phyloP scores from a whole-genome alignment of 2,329 filamentous ascomycete species.

The Diaporthe sp. region DNA sequence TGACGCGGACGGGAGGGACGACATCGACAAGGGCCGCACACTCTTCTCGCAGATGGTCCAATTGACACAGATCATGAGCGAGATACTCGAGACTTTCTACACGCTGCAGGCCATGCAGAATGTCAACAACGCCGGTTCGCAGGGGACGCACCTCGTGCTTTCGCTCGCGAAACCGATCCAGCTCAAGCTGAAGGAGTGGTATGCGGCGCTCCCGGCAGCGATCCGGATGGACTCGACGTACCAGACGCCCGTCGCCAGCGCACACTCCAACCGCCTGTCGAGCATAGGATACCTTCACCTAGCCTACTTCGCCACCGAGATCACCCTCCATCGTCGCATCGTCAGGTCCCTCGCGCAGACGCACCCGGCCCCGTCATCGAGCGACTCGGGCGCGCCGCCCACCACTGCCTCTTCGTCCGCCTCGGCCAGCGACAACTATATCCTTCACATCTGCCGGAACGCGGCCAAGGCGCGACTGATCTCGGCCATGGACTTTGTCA shows the following conservation, averaged over 20 bases:
- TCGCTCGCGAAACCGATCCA: slow-evolving; percentile 85
- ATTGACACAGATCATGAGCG: slow-evolving; percentile 80
- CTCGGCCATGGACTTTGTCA: slow-evolving; percentile 97
- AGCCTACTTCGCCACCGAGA: slow-evolving; percentile 94
- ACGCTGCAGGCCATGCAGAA: slow-evolving; percentile 81
- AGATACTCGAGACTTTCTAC: slow-evolving; percentile 87
- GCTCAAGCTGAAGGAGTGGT: slow-evolving; percentile 86
- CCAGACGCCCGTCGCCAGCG: slow-evolving; percentile 50
- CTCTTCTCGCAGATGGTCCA: slow-evolving; percentile 82
- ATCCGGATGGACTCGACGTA: slow-evolving; percentile 76
- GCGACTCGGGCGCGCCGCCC: slow-evolving; percentile 42
- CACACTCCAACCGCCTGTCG: slow-evolving; percentile 61
- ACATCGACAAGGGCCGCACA: slow-evolving; percentile 76
- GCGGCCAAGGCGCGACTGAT: slow-evolving; percentile 95
- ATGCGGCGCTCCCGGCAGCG: slow-evolving; percentile 72
- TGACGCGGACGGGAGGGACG: slow-evolving; percentile 71
- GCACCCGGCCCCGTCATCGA: slow-evolving; percentile 44
- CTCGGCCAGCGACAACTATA: slow-evolving; percentile 77
- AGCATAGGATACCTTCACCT: slow-evolving; percentile 86
- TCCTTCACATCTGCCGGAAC: slow-evolving; percentile 91
- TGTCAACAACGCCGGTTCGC: slow-evolving; percentile 73
- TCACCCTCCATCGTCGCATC: slow-evolving; percentile 91
- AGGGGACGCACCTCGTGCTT: slow-evolving; percentile 79
- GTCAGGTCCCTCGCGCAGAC: slow-evolving; percentile 79
- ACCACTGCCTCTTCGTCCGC: slow-evolving; percentile 34